Conservation (phyloP, 2,329 filamentous ascomycete species). For the Exophiala bonariae region DNA sequence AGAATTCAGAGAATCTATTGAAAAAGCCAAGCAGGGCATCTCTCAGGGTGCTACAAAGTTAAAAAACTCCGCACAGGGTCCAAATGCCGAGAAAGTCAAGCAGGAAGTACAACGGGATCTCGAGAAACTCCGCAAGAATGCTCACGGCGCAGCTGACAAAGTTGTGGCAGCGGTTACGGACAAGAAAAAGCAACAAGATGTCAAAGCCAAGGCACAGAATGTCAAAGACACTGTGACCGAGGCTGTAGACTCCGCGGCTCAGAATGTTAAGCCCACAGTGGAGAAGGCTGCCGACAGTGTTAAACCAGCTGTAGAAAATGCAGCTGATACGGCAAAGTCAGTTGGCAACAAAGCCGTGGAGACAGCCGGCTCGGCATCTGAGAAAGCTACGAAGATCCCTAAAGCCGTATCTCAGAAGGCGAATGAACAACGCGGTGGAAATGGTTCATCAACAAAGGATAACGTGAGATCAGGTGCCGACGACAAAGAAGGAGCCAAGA, state of each 20-base stretch:
- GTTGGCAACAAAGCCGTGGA: constrained; percentile 1
- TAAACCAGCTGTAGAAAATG: constrained; percentile 1
- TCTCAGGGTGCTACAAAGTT: constrained; percentile 8
- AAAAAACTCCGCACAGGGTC: constrained; percentile 11
- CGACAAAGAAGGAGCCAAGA: constrained; percentile 1
- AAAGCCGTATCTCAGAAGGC: too few species aligned
- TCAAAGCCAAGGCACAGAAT: constrained; percentile 5
- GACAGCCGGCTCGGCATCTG: not conserved
- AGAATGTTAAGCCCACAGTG: constrained; percentile 6
- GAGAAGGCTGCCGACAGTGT: not conserved
- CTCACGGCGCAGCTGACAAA: not conserved
- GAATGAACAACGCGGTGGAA: too few species aligned
- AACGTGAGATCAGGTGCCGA: constrained; percentile 3
- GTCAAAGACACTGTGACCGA: constrained; percentile 12
- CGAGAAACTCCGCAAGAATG: constrained; percentile 14
- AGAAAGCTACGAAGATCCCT: not conserved
- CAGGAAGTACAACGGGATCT: constrained; percentile 23
- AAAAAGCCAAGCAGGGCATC: constrained; percentile 11
- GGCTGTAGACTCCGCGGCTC: constrained; percentile 6
- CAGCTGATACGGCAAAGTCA: constrained; percentile 5
- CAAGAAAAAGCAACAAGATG: constrained; percentile 5
- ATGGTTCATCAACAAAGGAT: not conserved
- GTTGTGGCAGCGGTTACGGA: not conserved
- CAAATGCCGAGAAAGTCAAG: constrained; percentile 19
- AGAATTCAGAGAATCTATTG: constrained; percentile 15